Evolutionary conservation across 1,284 basidiomycete species (phyloP).

Genomic region (Fomitopsis pinicola): DNA sequence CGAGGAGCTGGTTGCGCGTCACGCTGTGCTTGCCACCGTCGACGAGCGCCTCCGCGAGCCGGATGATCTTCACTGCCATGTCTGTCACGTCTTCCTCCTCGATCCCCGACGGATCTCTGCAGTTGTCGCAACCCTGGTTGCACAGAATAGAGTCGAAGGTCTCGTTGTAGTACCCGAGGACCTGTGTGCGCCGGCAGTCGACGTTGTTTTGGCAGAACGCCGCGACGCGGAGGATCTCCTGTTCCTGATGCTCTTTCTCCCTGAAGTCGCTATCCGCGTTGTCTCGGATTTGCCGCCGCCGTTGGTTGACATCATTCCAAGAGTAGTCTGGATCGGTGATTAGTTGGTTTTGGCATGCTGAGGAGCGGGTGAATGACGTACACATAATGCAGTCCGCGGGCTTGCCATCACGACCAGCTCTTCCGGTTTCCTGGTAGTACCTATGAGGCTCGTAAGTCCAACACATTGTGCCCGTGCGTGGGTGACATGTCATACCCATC

Average conservation of each 20-base stretch:
- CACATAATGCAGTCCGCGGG: constrained; percentile 61
- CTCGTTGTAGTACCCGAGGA: constrained; percentile 69
- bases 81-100: constrained; percentile 48
- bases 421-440: constrained; percentile 84
- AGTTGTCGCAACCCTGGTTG: constrained; percentile 72
- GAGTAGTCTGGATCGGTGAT: constrained; percentile 42
- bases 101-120: constrained; percentile 42
- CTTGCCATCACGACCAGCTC: constrained; percentile 78
- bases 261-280: constrained; percentile 36
- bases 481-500: constrained; percentile 43
- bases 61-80: constrained; percentile 52
- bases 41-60: constrained; percentile 32
- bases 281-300: constrained; percentile 50
- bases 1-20: constrained; percentile 46
- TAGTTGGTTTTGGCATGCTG: not conserved
- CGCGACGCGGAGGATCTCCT: constrained; percentile 55
- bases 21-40: constrained; percentile 16
- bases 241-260: constrained; percentile 56
- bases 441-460: constrained; percentile 25
- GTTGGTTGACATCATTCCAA: constrained; percentile 45
- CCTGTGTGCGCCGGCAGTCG: constrained; percentile 84
- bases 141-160: constrained; percentile 47
- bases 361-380: constrained; percentile 18
- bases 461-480: not conserved
- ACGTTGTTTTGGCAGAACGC: constrained; percentile 79